Base-by-base conservation (phyloP, 768 basidiomycete genomes). In the Psilocybe cubensis region DNA sequence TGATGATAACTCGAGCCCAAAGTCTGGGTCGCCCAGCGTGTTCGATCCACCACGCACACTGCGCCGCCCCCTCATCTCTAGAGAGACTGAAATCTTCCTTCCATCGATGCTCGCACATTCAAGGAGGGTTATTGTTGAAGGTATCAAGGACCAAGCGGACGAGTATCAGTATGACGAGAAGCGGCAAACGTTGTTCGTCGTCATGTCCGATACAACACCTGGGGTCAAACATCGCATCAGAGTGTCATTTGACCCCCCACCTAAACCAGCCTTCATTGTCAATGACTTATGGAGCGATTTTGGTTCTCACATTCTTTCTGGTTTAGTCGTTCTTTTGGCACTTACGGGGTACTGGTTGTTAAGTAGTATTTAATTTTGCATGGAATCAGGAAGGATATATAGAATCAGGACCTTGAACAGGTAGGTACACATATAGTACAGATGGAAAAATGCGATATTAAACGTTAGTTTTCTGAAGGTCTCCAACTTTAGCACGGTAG, bases 21-120 rank as follows among this genome's bases (percentile, higher is more conserved):
- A 25, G 12, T 40, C 40, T 24, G 28, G 28, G 57, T 57, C 7
- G 57, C 54, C 29, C 10, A 65, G 59, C 12, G 69, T 79, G 1
- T 61, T 62, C 18, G 55, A 67, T 3, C 81, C 83, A 0, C 81
- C 83, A 3, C 70, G 72, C 23, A 60, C 68, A 0, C 76, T 74
- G 2, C 77, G 76, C 58, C 73, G 73, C 0, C 57, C 63, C 7
- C 69, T 86, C 27, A 72, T 67, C 23, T 79, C 85, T n/a, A 70
- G 77, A 45, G 86, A 90, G 66, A 93, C 92, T n/a, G 92, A 94
- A 72, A 85, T 96, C 27, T 96, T 87, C 73, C 61, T 93, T 6
- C 92, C 94, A 0, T 80, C 83, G 0, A 67, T 80, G 59, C 74
- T 94, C 33, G 77, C 85, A 1, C 80, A 79, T 17, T 82, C 80